Conservation (phyloP, 331 rosid species). For the Pyracantha coccinea region DNA sequence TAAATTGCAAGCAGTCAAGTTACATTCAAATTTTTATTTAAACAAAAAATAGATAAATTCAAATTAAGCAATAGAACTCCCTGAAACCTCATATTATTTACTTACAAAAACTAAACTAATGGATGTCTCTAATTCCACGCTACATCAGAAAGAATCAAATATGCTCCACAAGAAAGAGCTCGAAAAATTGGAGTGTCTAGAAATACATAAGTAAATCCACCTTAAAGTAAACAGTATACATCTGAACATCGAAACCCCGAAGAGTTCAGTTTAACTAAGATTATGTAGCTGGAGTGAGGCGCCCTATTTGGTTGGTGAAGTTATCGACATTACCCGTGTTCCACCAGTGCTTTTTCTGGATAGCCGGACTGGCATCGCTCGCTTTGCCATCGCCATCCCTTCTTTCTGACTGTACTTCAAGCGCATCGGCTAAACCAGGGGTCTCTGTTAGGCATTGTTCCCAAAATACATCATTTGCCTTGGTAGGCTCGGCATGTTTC, state of each 20-base stretch:
- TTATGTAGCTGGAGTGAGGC: constrained; percentile 27
- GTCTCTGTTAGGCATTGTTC: constrained; percentile 42
- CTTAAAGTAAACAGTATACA: background rate
- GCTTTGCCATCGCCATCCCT: background rate
- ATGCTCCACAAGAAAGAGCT: background rate
- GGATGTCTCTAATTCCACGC: background rate
- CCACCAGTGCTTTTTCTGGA: constrained; percentile 17
- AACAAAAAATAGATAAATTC: background rate
- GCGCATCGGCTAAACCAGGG: constrained; percentile 17
- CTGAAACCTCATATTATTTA: background rate
- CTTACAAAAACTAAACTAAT: background rate
- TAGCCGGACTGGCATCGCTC: background rate
- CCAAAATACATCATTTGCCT: constrained; percentile 38
- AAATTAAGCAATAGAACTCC: background rate
- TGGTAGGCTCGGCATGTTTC: background rate
- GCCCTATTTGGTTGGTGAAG: constrained; percentile 19
- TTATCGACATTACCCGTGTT: constrained; percentile 9
- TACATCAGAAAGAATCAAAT: background rate
- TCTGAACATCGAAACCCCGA: background rate
- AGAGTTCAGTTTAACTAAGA: background rate
- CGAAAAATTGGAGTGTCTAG: constrained; percentile 3
- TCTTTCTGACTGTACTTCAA: constrained; percentile 6
- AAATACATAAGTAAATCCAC: background rate
- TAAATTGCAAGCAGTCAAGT: background rate
- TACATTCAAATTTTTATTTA: background rate